Conservation (phyloP, 208 protist genomes). For the Trypanosoma congolense region DNA sequence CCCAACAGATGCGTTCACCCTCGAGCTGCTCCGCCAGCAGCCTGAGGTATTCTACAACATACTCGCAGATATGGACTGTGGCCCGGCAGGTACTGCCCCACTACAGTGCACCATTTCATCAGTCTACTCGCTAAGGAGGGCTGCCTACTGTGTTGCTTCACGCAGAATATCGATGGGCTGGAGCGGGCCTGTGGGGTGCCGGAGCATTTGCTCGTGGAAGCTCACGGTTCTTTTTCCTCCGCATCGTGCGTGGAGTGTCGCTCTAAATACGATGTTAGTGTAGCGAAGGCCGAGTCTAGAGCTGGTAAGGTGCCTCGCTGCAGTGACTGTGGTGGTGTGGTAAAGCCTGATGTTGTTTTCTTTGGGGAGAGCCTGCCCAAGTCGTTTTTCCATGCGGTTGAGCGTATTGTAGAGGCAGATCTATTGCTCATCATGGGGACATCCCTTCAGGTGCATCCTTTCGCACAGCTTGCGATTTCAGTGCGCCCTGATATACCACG, state of each 20-base stretch:
- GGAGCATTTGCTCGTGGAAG: conserved; percentile 86
- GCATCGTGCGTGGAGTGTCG: conserved; percentile 85
- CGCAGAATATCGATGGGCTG: conserved; percentile 97
- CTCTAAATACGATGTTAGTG: conserved; percentile 36
- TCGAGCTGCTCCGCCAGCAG: conserved; percentile 79
- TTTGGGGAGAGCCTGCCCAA: conserved; percentile 94
- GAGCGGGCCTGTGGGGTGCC: conserved; percentile 83
- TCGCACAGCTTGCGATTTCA: conserved; percentile 72
- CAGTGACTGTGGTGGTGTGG: conserved; percentile 51
- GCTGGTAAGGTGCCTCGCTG: conserved; percentile 57
- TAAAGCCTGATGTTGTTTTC: conserved; percentile 97
- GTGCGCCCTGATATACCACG: conserved; percentile 66
- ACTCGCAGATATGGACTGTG: conserved; percentile 83
- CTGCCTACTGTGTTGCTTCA: conserved; percentile 90
- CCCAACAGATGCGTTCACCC: conserved; percentile 86
- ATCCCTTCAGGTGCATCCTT: conserved; percentile 92
- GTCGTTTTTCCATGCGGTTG: conserved; percentile 64
- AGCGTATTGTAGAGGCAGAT: conserved; percentile 79
- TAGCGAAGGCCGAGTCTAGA: conserved; percentile 29
- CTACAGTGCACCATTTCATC: conserved; percentile 91
- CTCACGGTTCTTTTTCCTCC: conserved; percentile 92
- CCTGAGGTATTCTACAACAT: conserved; percentile 91
- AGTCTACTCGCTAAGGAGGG: conserved; percentile 88
- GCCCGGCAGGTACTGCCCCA: conserved; percentile 79
- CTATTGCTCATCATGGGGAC: conserved; percentile 94